These are phyloP conservation scores for Ilex asprella DNA, from an alignment of 257 asterid species.

Conservation along the genomic window DNA sequence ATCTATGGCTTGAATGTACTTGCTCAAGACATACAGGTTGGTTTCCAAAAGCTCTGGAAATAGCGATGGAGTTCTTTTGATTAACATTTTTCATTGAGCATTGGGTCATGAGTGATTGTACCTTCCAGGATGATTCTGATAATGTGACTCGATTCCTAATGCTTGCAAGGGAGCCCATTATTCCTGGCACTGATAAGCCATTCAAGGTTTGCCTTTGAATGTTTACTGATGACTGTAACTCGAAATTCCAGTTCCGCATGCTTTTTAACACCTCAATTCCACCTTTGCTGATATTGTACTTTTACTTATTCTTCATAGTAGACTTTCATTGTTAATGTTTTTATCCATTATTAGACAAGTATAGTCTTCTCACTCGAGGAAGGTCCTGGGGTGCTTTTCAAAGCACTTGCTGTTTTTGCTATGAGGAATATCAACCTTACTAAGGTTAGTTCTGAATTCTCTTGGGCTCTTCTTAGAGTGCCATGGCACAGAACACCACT, in stretches of 20 bases:
- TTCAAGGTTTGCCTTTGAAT: conserved; percentile 61
- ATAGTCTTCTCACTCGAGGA: conserved; percentile 98
- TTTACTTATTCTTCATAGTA: conserved; percentile 7
- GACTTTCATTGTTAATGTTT: background rate
- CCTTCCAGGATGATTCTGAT: conserved; percentile 82
- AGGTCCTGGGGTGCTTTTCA: conserved; percentile 98
- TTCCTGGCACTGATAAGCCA: conserved; percentile 87
- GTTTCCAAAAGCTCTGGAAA: conserved; percentile 8
- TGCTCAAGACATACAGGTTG: conserved; percentile 93
- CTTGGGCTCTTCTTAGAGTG: conserved; percentile 3
- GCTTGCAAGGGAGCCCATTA: conserved; percentile 97
- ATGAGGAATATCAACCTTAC: conserved; percentile 91
- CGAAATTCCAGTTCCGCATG: background rate
- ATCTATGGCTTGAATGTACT: conserved; percentile 79
- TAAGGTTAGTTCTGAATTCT: conserved; percentile 42
- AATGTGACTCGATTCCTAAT: conserved; percentile 94
- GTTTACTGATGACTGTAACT: background rate
- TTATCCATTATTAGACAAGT: conserved; percentile 61
- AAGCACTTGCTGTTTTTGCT: conserved; percentile 97
- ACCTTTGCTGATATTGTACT: background rate
- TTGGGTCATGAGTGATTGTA: conserved; percentile 10
- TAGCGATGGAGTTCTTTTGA: background rate
- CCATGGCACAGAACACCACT: background rate
- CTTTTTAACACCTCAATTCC: background rate
- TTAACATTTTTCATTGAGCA: background rate